phyloP scores from a whole-genome alignment of 441 rosid species.

The Biscutella laevigata region DNA sequence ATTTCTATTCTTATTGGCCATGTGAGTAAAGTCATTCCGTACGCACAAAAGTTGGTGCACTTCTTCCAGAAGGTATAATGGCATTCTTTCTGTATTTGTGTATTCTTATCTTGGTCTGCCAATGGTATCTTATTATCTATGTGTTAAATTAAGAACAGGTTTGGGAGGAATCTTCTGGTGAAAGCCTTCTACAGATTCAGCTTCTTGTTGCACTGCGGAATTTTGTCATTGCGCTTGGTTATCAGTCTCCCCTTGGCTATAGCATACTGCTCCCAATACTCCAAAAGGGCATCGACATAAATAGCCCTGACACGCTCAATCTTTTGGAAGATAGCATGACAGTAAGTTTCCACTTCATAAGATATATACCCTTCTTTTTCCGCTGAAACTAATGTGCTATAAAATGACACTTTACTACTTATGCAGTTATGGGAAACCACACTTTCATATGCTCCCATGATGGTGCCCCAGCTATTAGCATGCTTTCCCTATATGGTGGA shows the following conservation, averaged over 20 bases:
- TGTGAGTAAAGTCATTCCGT: conserved; percentile 70
- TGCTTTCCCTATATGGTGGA: conserved; percentile 76
- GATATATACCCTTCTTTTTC: conserved; percentile 14
- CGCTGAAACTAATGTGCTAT: conserved; percentile 9
- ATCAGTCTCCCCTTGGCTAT: conserved; percentile 78
- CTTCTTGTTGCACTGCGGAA: conserved; percentile 87
- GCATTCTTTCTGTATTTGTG: conserved; percentile 4
- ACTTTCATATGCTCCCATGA: conserved; percentile 78
- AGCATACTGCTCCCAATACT: conserved; percentile 72
- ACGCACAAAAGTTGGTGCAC: conserved; percentile 63
- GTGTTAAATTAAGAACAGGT: conserved; percentile 35
- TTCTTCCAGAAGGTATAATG: conserved; percentile 78
- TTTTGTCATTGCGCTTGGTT: conserved; percentile 85
- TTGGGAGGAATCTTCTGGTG: conserved; percentile 96
- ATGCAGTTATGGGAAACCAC: conserved; percentile 97
- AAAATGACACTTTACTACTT: conserved; percentile 10
- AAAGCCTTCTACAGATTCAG: conserved; percentile 96
- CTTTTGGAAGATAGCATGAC: conserved; percentile 93
- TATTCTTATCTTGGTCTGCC: conserved; percentile 5
- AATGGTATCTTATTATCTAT: conserved; percentile 6
- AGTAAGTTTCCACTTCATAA: conserved; percentile 37
- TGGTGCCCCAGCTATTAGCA: conserved; percentile 79
- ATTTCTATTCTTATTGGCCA: conserved; percentile 83
- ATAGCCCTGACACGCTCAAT: conserved; percentile 86
- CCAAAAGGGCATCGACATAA: conserved; percentile 76